Percentiles rank a stretch among this genome's conserved stretches.
phyloP scores from a whole-genome alignment of 345 rosid genomes.

The Odontarrhena argentea region DNA sequence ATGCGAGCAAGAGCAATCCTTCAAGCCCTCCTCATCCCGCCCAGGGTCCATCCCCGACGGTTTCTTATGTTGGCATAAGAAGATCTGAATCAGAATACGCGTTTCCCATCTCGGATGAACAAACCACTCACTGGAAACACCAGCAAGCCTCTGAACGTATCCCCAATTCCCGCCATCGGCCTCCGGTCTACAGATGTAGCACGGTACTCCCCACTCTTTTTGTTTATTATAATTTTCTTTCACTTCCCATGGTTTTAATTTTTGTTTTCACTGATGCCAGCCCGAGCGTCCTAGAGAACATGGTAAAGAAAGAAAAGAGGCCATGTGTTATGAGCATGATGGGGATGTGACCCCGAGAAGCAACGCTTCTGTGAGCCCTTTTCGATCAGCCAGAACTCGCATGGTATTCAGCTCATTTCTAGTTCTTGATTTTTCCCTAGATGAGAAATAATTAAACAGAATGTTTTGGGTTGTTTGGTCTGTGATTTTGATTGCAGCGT shows the following conservation, averaged over 20 bases:
- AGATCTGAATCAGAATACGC: slow-evolving; percentile 32
- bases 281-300: slow-evolving; percentile 31
- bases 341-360: slow-evolving; percentile 37
- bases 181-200: slow-evolving; percentile 39
- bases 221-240: not conserved
- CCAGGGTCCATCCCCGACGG: slow-evolving; percentile 6
- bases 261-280: not conserved
- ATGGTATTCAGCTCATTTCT: slow-evolving; percentile 22
- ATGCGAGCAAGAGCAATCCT: slow-evolving; percentile 40
- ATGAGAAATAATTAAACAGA: too few relatives aligned
- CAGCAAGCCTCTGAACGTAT: slow-evolving; percentile 37
- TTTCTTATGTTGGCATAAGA: slow-evolving; percentile 22
- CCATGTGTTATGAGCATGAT: slow-evolving; percentile 29
- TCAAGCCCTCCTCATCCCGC: slow-evolving; percentile 37
- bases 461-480: not conserved
- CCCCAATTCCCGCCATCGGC: slow-evolving; percentile 33
- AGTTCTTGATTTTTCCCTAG: too few relatives aligned
- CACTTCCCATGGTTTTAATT: slow-evolving; percentile 11
- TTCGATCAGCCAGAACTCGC: slow-evolving; percentile 34
- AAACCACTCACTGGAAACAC: slow-evolving; percentile 40
- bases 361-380: slow-evolving; percentile 30
- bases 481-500: slow-evolving; percentile 36
- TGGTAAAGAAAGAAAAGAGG: slow-evolving; percentile 24
- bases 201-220: slow-evolving; percentile 13
- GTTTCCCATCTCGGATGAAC: slow-evolving; percentile 31